Conservation (phyloP, 257 asterid species). For the Ehretia macrophylla region DNA sequence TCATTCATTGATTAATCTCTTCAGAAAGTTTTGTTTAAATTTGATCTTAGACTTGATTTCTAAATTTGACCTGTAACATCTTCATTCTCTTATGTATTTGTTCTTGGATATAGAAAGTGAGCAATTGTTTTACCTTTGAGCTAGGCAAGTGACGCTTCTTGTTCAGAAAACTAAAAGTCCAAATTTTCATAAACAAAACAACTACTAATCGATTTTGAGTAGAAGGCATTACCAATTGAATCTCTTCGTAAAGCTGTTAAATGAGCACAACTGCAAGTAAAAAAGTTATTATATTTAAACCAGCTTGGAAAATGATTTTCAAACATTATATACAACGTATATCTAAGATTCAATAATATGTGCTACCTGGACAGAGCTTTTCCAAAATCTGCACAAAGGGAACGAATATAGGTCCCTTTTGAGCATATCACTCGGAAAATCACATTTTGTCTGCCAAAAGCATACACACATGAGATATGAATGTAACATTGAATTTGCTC, state of each 20-base stretch:
- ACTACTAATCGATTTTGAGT: not conserved
- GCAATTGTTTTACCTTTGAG: too few relatives aligned
- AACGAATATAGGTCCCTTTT: constrained; percentile 92
- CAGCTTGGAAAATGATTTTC: not conserved
- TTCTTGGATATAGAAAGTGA: too few relatives aligned
- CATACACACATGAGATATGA: not conserved
- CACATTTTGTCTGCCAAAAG: constrained; percentile 74
- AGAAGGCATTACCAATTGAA: constrained; percentile 61
- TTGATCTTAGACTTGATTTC: not conserved
- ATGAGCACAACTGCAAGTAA: constrained; percentile 84
- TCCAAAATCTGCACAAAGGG: constrained; percentile 95
- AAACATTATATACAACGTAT: not conserved
- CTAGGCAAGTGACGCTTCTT: not conserved
- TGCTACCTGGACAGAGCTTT: constrained; percentile 80
- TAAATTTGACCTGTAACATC: not conserved
- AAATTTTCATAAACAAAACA: too few relatives aligned
- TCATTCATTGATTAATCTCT: too few relatives aligned
- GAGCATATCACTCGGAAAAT: constrained; percentile 85
- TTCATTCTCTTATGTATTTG: not conserved
- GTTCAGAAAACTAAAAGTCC: too few relatives aligned
- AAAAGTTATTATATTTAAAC: not conserved
- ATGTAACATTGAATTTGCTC: not conserved
- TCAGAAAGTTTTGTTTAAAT: too few relatives aligned
- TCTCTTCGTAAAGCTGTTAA: constrained; percentile 88
- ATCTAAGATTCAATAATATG: not conserved